Conservation (phyloP, 164 flowering plant genomes). For the Piper betle region DNA sequence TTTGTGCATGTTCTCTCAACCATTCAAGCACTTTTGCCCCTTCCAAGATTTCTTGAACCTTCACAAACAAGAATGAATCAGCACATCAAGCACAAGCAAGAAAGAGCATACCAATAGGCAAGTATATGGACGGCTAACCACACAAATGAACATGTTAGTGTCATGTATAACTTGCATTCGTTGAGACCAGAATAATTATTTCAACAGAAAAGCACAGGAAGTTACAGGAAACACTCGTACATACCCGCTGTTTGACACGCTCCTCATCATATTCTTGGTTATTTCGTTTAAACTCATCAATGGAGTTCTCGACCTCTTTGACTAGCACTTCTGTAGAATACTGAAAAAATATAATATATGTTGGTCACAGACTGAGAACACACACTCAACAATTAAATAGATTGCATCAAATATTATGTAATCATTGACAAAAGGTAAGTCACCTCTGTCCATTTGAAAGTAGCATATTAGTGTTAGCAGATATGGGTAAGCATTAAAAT, state of each 20-base stretch:
- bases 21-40: constrained; percentile 96
- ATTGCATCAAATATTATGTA: no score
- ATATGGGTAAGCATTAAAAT: no score
- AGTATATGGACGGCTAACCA: no score
- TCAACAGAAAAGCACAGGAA: no score
- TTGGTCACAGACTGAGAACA: no score
- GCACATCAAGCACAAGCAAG: no score
- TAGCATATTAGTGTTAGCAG: no score
- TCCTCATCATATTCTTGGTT: constrained; percentile 57
- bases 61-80: background rate
- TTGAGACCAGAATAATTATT: background rate
- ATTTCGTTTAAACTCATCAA: constrained; percentile 55
- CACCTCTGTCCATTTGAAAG: no score
- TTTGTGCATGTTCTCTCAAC: constrained; percentile 70
- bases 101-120: no score
- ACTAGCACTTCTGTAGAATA: constrained; percentile 63
- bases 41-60: constrained; percentile 87
- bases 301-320: constrained; percentile 78
- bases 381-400: no score
- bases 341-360: constrained; percentile 23
- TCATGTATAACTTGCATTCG: background rate
- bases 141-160: background rate
- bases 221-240: background rate
- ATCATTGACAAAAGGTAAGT: no score
- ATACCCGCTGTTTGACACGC: constrained; percentile 31